Conservation (phyloP, 768 basidiomycete species). For the Kwoniella mangroviensis region DNA sequence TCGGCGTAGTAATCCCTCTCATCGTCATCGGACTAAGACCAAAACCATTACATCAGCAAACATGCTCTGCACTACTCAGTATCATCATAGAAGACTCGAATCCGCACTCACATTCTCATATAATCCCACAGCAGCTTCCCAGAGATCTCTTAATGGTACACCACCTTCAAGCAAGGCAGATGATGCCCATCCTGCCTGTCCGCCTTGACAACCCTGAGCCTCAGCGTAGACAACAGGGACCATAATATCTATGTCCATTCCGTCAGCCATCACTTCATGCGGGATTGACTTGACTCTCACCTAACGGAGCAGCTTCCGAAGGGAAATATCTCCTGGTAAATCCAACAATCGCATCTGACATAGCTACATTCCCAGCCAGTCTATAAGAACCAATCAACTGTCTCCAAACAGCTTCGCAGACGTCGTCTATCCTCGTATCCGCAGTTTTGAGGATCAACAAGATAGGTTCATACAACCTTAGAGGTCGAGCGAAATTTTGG, state of each 20-base stretch:
- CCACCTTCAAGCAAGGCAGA: slow-evolving; percentile 78
- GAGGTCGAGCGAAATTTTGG: slow-evolving; percentile 82
- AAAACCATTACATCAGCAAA: background rate
- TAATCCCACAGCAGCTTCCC: slow-evolving; percentile 60
- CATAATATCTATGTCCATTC: slow-evolving; percentile 67
- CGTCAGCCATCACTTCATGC: background rate
- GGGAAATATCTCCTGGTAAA: slow-evolving; percentile 87
- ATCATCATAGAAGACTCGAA: background rate
- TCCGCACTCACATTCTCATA: slow-evolving; percentile 24
- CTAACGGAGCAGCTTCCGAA: slow-evolving; percentile 61
- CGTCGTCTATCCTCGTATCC: slow-evolving; percentile 81
- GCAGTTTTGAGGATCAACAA: slow-evolving; percentile 91
- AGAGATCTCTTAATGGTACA: slow-evolving; percentile 78
- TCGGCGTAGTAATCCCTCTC: slow-evolving; percentile 52
- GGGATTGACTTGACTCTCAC: slow-evolving; percentile 17
- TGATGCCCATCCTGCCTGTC: slow-evolving; percentile 79
- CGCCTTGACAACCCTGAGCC: slow-evolving; percentile 66
- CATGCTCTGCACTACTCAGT: too few relatives aligned
- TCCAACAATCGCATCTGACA: slow-evolving; percentile 54
- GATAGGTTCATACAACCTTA: slow-evolving; percentile 80
- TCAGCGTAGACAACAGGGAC: slow-evolving; percentile 76
- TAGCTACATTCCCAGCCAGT: slow-evolving; percentile 26
- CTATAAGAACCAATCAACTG: slow-evolving; percentile 73
- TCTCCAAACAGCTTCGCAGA: slow-evolving; percentile 86
- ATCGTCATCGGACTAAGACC: slow-evolving; percentile 27